Evolutionary conservation across 176 grass and related monocot species (phyloP).

Genomic region (Lolium multiflorum): DNA sequence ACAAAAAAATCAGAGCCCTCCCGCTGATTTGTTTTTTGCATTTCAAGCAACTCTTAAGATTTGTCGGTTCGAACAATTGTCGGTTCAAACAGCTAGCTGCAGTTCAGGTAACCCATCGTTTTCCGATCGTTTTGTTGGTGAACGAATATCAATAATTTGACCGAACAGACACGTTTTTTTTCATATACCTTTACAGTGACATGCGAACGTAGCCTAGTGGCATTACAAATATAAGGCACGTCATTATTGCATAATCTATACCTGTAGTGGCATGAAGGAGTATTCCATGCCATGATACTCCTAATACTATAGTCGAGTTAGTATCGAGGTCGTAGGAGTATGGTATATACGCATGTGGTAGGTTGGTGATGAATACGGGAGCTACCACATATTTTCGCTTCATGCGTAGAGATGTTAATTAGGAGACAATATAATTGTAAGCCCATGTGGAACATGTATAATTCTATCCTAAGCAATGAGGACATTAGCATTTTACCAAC

Average conservation of each 20-base stretch:
- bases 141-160: slow-evolving; percentile 1
- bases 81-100: background rate
- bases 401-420: background rate
- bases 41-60: background rate
- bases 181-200: background rate
- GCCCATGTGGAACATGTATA: background rate
- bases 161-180: background rate
- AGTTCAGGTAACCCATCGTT: slow-evolving; percentile 6
- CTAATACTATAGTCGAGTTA: background rate
- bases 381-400: background rate
- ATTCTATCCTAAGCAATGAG: background rate
- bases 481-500: no score
- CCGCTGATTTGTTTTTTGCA: background rate
- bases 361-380: background rate
- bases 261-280: background rate
- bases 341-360: background rate
- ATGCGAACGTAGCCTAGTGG: background rate
- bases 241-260: slow-evolving; percentile 17
- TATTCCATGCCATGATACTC: slow-evolving; percentile 7
- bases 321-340: background rate
- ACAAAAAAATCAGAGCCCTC: no score
- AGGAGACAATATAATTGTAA: background rate
- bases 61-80: background rate
- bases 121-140: background rate
- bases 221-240: background rate